Evolutionary conservation across 176 grass and related monocot genomes (phyloP).

Genomic region (Poa pratensis): DNA sequence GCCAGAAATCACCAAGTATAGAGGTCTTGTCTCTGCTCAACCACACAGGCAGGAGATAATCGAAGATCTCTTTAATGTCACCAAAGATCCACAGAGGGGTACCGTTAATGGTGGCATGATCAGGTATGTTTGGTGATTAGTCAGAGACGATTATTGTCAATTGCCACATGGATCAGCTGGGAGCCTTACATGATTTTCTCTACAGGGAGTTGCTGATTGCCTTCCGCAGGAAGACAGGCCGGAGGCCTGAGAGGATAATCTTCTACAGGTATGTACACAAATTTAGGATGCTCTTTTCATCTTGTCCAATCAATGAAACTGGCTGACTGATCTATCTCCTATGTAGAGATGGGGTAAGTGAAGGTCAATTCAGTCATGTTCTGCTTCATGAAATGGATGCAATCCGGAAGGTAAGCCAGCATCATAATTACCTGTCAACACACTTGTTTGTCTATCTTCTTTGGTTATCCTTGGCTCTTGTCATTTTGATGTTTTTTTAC

Average conservation of each 20-base stretch:
- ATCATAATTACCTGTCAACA: neutral
- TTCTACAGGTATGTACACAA: slow-evolving; percentile 61
- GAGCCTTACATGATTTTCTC: slow-evolving; percentile 27
- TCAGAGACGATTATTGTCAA: neutral
- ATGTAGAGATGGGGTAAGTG: slow-evolving; percentile 43
- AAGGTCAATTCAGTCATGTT: slow-evolving; percentile 42
- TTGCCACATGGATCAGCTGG: slow-evolving; percentile 6
- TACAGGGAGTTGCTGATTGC: slow-evolving; percentile 59
- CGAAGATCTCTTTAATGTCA: slow-evolving; percentile 52
- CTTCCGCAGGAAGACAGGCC: slow-evolving; percentile 42
- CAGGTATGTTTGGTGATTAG: slow-evolving; percentile 39
- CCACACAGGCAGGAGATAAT: slow-evolving; percentile 63
- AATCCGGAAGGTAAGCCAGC: slow-evolving; percentile 63
- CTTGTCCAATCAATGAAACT: neutral
- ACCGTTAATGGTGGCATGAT: slow-evolving; percentile 51
- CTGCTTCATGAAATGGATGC: slow-evolving; percentile 73
- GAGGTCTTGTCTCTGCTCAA: slow-evolving; percentile 68
- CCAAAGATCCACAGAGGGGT: slow-evolving; percentile 40
- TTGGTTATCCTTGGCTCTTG: neutral
- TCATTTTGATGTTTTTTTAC: neutral
- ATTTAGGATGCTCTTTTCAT: neutral
- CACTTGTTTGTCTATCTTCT: neutral
- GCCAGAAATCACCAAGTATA: slow-evolving; percentile 72
- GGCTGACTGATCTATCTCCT: neutral
- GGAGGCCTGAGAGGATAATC: slow-evolving; percentile 58